Evolutionary conservation across 139 green algal genomes (phyloP).

Genomic region (Coccomyxa sp.): DNA sequence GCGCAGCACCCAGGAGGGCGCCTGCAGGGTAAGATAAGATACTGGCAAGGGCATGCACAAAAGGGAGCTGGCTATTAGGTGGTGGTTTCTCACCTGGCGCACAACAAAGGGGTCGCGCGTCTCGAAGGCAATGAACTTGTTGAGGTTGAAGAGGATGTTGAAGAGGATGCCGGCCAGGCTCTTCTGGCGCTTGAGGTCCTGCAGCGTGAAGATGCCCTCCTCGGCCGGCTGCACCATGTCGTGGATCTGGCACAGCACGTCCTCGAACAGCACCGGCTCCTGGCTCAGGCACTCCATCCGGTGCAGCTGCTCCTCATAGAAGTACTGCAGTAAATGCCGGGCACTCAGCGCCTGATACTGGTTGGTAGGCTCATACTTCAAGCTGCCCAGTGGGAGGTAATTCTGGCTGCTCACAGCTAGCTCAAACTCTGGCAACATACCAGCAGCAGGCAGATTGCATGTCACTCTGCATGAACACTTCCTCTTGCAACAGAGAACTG

Average conservation of each 20-base stretch:
- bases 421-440: too few species aligned
- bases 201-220: slow-evolving; percentile 64
- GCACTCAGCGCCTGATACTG: too few species aligned
- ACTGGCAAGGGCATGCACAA: too few species aligned
- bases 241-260: slow-evolving; percentile 92
- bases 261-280: slow-evolving; percentile 64
- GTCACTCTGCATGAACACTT: too few species aligned
- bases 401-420: too few species aligned
- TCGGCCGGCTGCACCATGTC: slow-evolving; percentile 90
- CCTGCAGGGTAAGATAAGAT: too few species aligned
- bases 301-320: slow-evolving; percentile 99
- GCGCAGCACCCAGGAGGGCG: too few species aligned
- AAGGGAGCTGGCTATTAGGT: too few species aligned
- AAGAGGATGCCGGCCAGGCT: slow-evolving; percentile 86
- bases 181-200: slow-evolving; percentile 76
- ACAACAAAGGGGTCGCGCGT: slow-evolving; percentile 85
- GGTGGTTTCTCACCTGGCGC: slow-evolving; percentile 63
- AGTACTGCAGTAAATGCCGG: slow-evolving; percentile 48
- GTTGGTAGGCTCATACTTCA: too few species aligned
- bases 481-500: neutral
- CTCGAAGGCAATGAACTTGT: slow-evolving; percentile 99
- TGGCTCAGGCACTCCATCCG: slow-evolving; percentile 92
- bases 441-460: too few species aligned
- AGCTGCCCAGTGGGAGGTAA: too few species aligned
- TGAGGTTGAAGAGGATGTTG: slow-evolving; percentile 98